phyloP scores from a whole-genome alignment of 441 rosid genomes.

The Omphalea diandra region DNA sequence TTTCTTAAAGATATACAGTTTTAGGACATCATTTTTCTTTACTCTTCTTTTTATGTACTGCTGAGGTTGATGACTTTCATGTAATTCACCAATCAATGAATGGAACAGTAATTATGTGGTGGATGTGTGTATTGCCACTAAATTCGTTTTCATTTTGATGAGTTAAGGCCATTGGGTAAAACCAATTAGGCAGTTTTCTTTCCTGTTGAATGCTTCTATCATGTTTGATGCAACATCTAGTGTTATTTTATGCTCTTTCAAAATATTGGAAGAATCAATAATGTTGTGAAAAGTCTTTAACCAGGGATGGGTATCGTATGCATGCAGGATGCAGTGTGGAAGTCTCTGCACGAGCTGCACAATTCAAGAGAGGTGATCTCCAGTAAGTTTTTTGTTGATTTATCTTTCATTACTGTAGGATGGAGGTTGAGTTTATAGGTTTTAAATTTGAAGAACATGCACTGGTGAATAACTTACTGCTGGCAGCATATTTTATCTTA shows the following conservation, averaged over 20 bases:
- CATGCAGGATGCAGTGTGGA: conserved; percentile 45
- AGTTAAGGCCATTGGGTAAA: background rate
- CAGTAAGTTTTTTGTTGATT: conserved; percentile 33
- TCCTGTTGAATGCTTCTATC: background rate
- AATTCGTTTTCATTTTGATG: background rate
- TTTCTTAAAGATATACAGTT: background rate
- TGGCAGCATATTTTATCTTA: background rate
- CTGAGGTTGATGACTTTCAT: background rate
- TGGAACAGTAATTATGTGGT: background rate
- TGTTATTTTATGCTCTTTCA: background rate
- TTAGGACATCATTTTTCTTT: background rate
- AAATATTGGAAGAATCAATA: background rate
- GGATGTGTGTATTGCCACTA: background rate
- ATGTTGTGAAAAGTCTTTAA: conserved; percentile 7
- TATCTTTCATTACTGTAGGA: background rate
- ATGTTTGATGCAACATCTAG: background rate
- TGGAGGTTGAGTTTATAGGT: background rate
- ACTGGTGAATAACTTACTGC: background rate
- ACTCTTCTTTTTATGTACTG: background rate
- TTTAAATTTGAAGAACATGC: background rate
- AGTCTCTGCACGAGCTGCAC: conserved; percentile 28
- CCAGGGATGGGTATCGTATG: conserved; percentile 10
- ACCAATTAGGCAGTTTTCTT: background rate
- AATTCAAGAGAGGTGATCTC: conserved; percentile 31
- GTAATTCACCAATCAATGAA: background rate